phyloP scores from a whole-genome alignment of 768 basidiomycete genomes.

The Dacryopinax spathularia region DNA sequence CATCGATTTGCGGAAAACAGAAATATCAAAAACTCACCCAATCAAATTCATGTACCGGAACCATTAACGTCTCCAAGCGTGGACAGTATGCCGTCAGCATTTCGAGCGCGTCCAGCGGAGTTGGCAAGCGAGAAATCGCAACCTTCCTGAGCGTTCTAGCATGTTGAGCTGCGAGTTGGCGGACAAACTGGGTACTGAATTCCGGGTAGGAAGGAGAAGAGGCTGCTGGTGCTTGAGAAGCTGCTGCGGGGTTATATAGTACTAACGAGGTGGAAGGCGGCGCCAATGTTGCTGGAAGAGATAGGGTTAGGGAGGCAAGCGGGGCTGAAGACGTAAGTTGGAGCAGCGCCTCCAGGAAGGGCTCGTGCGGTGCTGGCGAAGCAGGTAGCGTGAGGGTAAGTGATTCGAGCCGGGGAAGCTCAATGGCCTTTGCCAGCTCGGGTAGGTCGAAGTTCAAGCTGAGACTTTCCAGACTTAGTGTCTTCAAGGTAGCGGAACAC shows the following conservation, averaged over 20 bases:
- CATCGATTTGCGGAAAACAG: no score
- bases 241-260: neutral
- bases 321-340: neutral
- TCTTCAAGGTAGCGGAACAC: neutral
- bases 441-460: neutral
- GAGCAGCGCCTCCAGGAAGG: neutral
- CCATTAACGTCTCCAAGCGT: neutral
- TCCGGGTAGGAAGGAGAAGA: neutral
- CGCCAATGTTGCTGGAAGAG: neutral
- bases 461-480: neutral
- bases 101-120: neutral
- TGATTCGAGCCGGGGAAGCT: neutral
- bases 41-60: neutral
- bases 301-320: neutral
- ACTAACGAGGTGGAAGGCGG: neutral
- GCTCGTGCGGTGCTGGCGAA: neutral
- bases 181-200: neutral
- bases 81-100: neutral
- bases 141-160: neutral
- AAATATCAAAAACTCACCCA: neutral
- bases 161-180: neutral
- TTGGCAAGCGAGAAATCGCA: neutral
- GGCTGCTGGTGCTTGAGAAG: neutral
- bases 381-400: neutral
- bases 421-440: neutral